phyloP scores from a whole-genome alignment of 2,329 filamentous ascomycete species.

The Cadophora malorum region DNA sequence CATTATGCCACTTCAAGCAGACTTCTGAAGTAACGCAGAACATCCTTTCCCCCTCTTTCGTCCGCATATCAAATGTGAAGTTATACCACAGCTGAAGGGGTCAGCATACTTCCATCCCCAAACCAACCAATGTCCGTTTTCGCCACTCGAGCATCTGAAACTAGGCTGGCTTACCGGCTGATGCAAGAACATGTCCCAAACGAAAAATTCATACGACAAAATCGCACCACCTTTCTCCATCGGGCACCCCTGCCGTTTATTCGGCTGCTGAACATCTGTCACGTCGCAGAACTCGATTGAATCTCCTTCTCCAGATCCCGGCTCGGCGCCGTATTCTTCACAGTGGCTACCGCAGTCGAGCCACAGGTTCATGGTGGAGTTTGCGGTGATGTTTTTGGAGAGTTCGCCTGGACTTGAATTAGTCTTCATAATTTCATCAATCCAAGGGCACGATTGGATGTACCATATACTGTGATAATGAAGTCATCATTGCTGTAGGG shows the following conservation, averaged over 20 bases:
- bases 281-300: background rate
- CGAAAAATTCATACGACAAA: background rate
- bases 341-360: conserved; percentile 10
- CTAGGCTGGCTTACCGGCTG: background rate
- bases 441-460: too few relatives aligned
- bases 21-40: background rate
- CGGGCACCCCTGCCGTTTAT: conserved; percentile 1
- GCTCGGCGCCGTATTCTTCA: background rate
- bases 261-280: conserved; percentile 4
- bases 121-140: too few relatives aligned
- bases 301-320: background rate
- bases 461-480: background rate
- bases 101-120: background rate
- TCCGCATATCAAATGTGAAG: conserved; percentile 4
- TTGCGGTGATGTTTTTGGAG: conserved; percentile 6
- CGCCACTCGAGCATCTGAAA: background rate
- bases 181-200: conserved; percentile 5
- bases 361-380: conserved; percentile 1
- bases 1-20: background rate
- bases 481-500: conserved; percentile 1
- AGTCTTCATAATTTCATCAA: background rate
- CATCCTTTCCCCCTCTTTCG: background rate
- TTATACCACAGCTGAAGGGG: background rate
- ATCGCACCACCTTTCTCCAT: conserved; percentile 8
- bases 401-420: background rate